phyloP scores from a whole-genome alignment of 176 grass and related monocot genomes.

The Carex myosuroides region DNA sequence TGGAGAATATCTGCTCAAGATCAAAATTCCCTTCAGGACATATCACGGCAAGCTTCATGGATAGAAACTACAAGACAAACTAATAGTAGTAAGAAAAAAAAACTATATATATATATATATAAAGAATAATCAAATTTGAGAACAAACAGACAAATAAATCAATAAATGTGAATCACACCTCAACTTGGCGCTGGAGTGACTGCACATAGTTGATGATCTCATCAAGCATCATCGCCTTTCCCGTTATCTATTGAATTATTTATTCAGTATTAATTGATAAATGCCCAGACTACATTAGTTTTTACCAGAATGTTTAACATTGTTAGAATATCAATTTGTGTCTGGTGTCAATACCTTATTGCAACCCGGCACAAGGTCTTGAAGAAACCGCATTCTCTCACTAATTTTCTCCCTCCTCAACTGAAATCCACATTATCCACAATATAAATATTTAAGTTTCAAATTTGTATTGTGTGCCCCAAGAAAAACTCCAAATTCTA shows the following conservation, averaged over 20 bases:
- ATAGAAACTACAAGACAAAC: slow-evolving; percentile 65
- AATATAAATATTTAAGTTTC: not conserved
- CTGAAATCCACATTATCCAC: slow-evolving; percentile 28
- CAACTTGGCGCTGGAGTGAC: slow-evolving; percentile 85
- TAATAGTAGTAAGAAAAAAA: not conserved
- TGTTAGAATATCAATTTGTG: not conserved
- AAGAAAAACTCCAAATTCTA: no score
- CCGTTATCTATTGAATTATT: slow-evolving; percentile 53
- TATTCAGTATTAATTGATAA: not conserved
- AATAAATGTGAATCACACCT: slow-evolving; percentile 32
- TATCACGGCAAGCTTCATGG: slow-evolving; percentile 71
- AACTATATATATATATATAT: not conserved
- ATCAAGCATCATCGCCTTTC: slow-evolving; percentile 99
- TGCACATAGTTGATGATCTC: slow-evolving; percentile 99
- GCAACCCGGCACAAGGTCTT: slow-evolving; percentile 89
- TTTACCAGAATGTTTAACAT: not conserved
- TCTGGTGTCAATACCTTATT: slow-evolving; percentile 44
- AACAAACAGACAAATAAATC: not conserved
- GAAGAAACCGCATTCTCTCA: slow-evolving; percentile 92
- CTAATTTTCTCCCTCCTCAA: slow-evolving; percentile 94
- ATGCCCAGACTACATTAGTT: not conserved
- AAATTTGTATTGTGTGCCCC: not conserved
- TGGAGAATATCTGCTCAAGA: slow-evolving; percentile 35
- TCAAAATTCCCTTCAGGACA: slow-evolving; percentile 49
- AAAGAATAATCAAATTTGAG: not conserved